Percentiles rank a stretch among this genome's conserved stretches.
These are phyloP conservation scores for Cercospora sp. DNA, from an alignment of 2,329 filamentous ascomycete genomes.

Conservation along the genomic window DNA sequence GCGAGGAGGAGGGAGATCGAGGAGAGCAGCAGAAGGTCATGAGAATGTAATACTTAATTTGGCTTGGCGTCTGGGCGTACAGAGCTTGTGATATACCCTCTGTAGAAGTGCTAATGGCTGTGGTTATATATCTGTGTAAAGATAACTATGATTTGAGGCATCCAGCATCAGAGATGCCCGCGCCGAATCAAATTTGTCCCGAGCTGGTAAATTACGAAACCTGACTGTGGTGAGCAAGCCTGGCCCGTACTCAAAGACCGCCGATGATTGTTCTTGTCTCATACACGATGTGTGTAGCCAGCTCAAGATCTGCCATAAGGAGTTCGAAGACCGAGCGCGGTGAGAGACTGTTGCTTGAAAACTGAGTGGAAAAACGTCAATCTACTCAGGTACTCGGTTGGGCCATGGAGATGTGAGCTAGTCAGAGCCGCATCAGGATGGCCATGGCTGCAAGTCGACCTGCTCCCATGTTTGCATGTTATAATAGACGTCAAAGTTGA, in stretches of 20 bases:
- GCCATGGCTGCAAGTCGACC: neutral
- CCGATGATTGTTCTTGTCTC: constrained; percentile 34
- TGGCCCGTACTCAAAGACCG: constrained; percentile 37
- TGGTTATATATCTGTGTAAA: neutral
- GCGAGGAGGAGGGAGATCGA: constrained; percentile 26
- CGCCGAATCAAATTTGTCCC: constrained; percentile 22
- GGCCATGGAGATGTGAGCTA: neutral
- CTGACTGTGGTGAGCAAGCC: constrained; percentile 25
- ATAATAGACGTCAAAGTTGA: neutral
- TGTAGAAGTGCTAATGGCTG: constrained; percentile 11
- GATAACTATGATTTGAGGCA: neutral
- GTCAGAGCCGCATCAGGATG: neutral
- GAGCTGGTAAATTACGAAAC: constrained; percentile 36
- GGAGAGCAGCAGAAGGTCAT: constrained; percentile 9
- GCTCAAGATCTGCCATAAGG: constrained; percentile 35
- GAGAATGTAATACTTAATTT: neutral
- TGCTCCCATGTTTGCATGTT: neutral
- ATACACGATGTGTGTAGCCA: constrained; percentile 27
- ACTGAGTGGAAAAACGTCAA: no score
- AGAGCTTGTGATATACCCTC: constrained; percentile 14
- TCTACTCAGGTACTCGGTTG: neutral
- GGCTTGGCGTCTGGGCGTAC: constrained; percentile 7
- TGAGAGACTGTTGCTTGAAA: constrained; percentile 26
- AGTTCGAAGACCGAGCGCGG: constrained; percentile 36
- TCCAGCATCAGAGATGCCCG: neutral